phyloP scores from a whole-genome alignment of 805 yeast species.

The Suhomyces kilbournensis region DNA sequence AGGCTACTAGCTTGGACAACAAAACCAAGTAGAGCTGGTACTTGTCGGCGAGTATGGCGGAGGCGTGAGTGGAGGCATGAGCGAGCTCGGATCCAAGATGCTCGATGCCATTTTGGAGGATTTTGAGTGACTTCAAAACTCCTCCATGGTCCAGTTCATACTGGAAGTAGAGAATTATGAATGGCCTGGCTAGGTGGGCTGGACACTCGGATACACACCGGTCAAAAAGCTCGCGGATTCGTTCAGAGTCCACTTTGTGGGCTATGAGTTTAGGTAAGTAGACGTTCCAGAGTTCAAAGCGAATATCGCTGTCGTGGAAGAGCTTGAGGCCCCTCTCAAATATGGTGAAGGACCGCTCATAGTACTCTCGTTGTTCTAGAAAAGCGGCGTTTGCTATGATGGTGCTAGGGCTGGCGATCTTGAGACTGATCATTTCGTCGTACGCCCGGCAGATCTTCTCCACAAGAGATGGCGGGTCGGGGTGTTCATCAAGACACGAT shows the following conservation, averaged over 20 bases:
- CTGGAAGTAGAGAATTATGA: constrained; percentile 55
- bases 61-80: not conserved
- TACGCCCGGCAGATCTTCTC: constrained; percentile 24
- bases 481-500: constrained; percentile 39
- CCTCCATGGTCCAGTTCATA: constrained; percentile 61
- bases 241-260: constrained; percentile 14
- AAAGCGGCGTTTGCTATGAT: constrained; percentile 66
- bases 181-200: constrained; percentile 40
- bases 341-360: constrained; percentile 52
- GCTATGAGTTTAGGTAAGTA: constrained; percentile 55
- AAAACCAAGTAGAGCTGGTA: constrained; percentile 17
- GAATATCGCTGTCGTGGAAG: constrained; percentile 55
- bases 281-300: constrained; percentile 66
- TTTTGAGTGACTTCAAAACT: constrained; percentile 40
- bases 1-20: constrained; percentile 1
- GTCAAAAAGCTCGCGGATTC: constrained; percentile 71
- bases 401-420: constrained; percentile 65
- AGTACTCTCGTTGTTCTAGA: constrained; percentile 45
- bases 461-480: constrained; percentile 13
- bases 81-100: not conserved
- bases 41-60: constrained; percentile 16
- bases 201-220: constrained; percentile 55
- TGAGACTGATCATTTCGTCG: constrained; percentile 36
- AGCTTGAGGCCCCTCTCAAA: constrained; percentile 66
- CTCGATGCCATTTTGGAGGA: constrained; percentile 17